Evolutionary conservation across 2,329 filamentous ascomycete genomes (phyloP), one percentile per base, ranked within the genome.

Genomic region (Trichoderma sp.): DNA sequence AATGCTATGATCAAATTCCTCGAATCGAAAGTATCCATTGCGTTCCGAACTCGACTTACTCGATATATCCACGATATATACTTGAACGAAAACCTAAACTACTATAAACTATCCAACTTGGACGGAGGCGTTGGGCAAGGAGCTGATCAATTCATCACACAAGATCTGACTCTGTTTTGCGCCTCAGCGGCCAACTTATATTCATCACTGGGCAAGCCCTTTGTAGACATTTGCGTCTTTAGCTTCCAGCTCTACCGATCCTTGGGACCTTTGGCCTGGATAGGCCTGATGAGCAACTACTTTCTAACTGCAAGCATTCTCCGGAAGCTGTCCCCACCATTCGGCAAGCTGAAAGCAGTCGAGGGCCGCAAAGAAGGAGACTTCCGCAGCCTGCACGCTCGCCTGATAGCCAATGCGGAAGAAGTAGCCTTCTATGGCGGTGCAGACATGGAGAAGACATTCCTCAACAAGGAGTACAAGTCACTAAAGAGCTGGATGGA

Each of bases 1-100:
- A 99, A 99, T 79, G 94, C 95, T 66, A 97, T 96, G 91, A 99
- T 99, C 84, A 98, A 98, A 80, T 99, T 92, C 81, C 86, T 99
- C 71, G 95, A 99, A 80, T 95, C 93, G 61, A 99, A 99, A 83
- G 94, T 99, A 66, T 97, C 95, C 7, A 99, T 99, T 73, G 95
- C 96, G 39, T 99, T 99, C 85, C 90, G 96, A 52, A 99, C 96
- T 5, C 89, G 96, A 13, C 85, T 99, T 16, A 99, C 96, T 2
- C 86, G 96, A 74, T 99, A 99, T 78, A 97, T 99, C 66, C 96
- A 99, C 80, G 96, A 99, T 76, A 83, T 99, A 10, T 99, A 99
- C 76, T 86, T 99, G 18, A 97, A 97, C 78, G 91, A 96, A 68
- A 94, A 96, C 74, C 87, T 97, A 72, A 97, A 96, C 76, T 99